Conservation (phyloP, 768 basidiomycete genomes). For the Leccinum ochraceum region DNA sequence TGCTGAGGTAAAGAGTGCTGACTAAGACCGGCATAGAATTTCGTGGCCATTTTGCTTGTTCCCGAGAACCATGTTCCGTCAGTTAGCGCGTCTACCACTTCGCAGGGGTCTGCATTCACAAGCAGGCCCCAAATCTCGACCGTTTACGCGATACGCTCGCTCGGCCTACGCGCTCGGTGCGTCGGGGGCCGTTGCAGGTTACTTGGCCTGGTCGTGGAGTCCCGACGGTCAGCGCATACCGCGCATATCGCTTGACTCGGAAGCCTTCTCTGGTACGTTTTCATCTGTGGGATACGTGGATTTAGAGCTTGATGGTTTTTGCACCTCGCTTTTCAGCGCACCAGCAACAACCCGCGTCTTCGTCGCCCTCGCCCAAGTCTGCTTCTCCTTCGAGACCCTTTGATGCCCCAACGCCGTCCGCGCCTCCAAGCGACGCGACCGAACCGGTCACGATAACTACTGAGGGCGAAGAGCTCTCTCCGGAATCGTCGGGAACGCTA, state of each 20-base stretch:
- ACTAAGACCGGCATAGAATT: conserved; percentile 29
- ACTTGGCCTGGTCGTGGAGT: conserved; percentile 50
- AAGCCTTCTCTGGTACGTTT: conserved; percentile 30
- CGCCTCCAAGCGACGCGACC: conserved; percentile 21
- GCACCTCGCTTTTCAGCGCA: not conserved
- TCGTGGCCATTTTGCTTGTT: conserved; percentile 10
- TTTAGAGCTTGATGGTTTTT: not conserved
- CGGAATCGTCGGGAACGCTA: conserved; percentile 6
- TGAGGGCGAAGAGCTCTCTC: conserved; percentile 12
- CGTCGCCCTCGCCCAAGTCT: conserved; percentile 3
- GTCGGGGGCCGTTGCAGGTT: conserved; percentile 46
- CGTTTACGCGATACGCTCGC: conserved; percentile 28
- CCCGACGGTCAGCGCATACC: conserved; percentile 44
- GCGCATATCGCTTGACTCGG: conserved; percentile 50
- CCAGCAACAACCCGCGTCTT: not conserved
- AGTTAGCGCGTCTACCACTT: conserved; percentile 52
- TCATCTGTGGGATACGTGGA: not conserved
- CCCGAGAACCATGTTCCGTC: conserved; percentile 49
- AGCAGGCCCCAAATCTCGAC: conserved; percentile 21
- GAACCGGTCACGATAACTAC: conserved; percentile 4
- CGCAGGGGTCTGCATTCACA: conserved; percentile 55
- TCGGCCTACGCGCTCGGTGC: conserved; percentile 42
- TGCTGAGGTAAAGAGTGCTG: conserved; percentile 25
- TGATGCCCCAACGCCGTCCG: conserved; percentile 22
- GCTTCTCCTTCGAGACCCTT: conserved; percentile 10